Conservation (phyloP, 129 eudicot species). For the Arctium lappa region DNA sequence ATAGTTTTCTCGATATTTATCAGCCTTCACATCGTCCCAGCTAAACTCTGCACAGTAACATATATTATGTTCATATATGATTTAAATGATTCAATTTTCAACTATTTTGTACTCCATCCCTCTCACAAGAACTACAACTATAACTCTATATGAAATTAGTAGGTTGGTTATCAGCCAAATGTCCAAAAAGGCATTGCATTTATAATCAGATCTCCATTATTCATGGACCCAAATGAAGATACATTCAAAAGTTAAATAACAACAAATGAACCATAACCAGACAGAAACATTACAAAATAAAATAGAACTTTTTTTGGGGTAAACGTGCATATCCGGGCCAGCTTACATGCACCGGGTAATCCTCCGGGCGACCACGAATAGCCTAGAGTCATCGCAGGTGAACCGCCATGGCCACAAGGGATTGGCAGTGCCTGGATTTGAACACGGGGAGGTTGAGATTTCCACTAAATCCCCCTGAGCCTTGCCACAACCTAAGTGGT, state of each 20-base stretch:
- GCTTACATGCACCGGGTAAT: too few species aligned
- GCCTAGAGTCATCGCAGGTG: too few species aligned
- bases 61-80: neutral
- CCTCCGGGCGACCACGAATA: too few species aligned
- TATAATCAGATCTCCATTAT: neutral
- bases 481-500: too few species aligned
- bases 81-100: neutral
- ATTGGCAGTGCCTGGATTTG: too few species aligned
- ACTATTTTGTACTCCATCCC: neutral
- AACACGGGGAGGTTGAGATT: too few species aligned
- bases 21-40: conserved; percentile 99
- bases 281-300: neutral
- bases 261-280: neutral
- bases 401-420: too few species aligned
- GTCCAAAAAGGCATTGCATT: neutral
- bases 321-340: too few species aligned
- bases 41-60: conserved; percentile 63
- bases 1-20: conserved; percentile 92
- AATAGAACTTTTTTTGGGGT: too few species aligned
- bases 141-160: neutral
- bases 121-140: conserved; percentile 4
- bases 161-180: neutral
- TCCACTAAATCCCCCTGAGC: too few species aligned
- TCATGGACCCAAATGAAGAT: neutral
- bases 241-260: neutral